Conservation (phyloP, 495 filamentous ascomycete genomes). For the Amorphotheca resinae region DNA sequence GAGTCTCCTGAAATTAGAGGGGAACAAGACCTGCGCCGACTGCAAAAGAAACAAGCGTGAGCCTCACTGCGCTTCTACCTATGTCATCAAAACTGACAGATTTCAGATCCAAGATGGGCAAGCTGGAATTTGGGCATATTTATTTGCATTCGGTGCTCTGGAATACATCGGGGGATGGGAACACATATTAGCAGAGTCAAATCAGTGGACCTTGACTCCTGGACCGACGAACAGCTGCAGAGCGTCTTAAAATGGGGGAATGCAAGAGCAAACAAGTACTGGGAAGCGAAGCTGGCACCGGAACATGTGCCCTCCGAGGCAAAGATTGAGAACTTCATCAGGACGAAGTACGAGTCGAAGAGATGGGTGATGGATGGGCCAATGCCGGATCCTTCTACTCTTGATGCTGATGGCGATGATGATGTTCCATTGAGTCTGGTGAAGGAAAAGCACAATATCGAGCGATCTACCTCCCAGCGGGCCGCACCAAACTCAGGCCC, state of each 20-base stretch:
- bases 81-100: constrained; percentile 3
- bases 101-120: constrained; percentile 87
- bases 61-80: constrained; percentile 20
- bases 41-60: constrained; percentile 97
- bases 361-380: constrained; percentile 96
- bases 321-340: constrained; percentile 98
- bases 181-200: constrained; percentile 98
- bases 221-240: constrained; percentile 95
- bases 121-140: constrained; percentile 96
- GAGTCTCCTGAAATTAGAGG: constrained; percentile 77
- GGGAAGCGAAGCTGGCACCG: constrained; percentile 86
- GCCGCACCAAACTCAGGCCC: constrained; percentile 7
- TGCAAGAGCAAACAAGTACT: constrained; percentile 91
- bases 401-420: constrained; percentile 74
- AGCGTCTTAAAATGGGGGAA: constrained; percentile 93
- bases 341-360: constrained; percentile 97
- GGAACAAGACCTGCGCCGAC: constrained; percentile 93
- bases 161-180: constrained; percentile 96
- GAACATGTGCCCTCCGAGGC: constrained; percentile 94
- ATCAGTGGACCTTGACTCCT: constrained; percentile 91
- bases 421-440: constrained; percentile 54
- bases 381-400: constrained; percentile 80
- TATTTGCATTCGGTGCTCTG: constrained; percentile 93
- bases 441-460: constrained; percentile 43
- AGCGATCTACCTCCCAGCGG: constrained; percentile 23